phyloP scores from a whole-genome alignment of 495 filamentous ascomycete species.

The Penicillium simplicissimum region DNA sequence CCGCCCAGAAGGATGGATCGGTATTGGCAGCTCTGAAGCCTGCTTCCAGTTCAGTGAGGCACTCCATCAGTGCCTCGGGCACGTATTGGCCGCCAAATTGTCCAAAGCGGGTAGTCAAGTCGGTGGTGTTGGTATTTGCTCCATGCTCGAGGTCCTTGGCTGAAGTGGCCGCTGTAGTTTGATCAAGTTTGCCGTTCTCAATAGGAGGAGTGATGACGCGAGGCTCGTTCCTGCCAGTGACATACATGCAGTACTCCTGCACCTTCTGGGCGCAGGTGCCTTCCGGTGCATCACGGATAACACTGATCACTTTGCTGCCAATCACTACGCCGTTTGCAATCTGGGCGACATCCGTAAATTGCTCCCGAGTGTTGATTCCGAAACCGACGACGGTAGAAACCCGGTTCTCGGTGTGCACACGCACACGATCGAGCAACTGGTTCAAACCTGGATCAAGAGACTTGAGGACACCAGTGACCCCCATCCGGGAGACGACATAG shows the following conservation, averaged over 20 bases:
- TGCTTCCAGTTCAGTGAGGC: slow-evolving; percentile 10
- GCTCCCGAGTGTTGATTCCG: slow-evolving; percentile 76
- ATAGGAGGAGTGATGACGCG: not conserved
- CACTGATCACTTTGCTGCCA: slow-evolving; percentile 78
- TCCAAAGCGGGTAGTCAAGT: not conserved
- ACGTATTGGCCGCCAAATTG: slow-evolving; percentile 15
- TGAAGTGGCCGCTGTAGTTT: not conserved
- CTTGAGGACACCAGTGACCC: slow-evolving; percentile 67
- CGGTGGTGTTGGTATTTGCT: not conserved
- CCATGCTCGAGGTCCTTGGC: not conserved
- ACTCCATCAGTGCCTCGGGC: slow-evolving; percentile 7
- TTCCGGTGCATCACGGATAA: slow-evolving; percentile 58
- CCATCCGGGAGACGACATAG: slow-evolving; percentile 96
- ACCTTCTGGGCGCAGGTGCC: slow-evolving; percentile 41
- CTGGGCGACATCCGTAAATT: slow-evolving; percentile 68
- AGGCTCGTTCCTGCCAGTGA: slow-evolving; percentile 4
- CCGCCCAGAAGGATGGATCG: slow-evolving; percentile 18
- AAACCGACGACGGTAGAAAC: slow-evolving; percentile 89
- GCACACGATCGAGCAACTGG: slow-evolving; percentile 73
- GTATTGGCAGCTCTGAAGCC: slow-evolving; percentile 3
- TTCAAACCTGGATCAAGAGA: not conserved
- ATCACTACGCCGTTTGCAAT: slow-evolving; percentile 88
- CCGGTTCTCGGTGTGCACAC: slow-evolving; percentile 74
- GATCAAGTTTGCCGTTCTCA: not conserved
- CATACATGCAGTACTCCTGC: slow-evolving; percentile 11